Evolutionary conservation across 495 filamentous ascomycete species (phyloP).

Genomic region (Neurospora hispaniola): DNA sequence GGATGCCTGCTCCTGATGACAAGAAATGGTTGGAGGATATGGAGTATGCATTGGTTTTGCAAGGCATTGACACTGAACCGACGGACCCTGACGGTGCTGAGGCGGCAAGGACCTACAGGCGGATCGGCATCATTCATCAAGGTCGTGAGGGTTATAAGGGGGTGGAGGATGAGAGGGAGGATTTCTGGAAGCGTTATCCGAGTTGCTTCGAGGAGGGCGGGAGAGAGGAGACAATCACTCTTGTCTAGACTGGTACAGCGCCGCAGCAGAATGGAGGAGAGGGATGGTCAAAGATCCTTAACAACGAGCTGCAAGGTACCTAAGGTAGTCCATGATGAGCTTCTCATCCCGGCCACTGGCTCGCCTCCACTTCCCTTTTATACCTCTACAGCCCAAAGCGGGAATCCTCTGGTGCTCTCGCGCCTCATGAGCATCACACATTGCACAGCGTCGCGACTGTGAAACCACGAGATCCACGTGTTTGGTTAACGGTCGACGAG

Average conservation of each 20-base stretch:
- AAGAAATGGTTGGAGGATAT: not conserved
- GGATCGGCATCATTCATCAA: not conserved
- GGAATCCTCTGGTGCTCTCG: not conserved
- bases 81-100: not conserved
- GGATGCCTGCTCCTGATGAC: not conserved
- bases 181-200: not conserved
- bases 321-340: not conserved
- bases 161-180: not conserved
- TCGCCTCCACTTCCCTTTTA: not conserved
- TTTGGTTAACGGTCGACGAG: not conserved
- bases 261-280: not conserved
- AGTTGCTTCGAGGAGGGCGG: not conserved
- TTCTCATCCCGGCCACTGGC: not conserved
- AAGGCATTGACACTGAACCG: not conserved
- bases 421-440: not conserved
- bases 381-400: not conserved
- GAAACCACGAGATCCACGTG: not conserved
- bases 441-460: not conserved
- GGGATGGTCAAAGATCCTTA: no score
- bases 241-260: not conserved
- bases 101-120: not conserved
- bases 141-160: not conserved
- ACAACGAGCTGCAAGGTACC: no score
- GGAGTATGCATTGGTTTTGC: not conserved
- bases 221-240: not conserved